Evolutionary conservation across 1,284 basidiomycete species (phyloP).

Genomic region (Athelia sp.): DNA sequence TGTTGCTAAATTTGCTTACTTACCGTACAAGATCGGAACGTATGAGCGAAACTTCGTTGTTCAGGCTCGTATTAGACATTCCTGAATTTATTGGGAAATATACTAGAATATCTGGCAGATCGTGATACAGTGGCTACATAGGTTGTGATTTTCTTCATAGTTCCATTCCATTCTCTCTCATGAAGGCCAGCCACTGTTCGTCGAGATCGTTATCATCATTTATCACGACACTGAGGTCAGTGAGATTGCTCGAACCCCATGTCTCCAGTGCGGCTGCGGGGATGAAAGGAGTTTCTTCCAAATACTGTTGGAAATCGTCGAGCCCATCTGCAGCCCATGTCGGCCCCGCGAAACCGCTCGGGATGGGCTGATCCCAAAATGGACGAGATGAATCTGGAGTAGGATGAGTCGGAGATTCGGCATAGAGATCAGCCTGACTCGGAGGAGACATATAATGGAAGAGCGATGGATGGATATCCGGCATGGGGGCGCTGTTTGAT

Average conservation of each 20-base stretch:
- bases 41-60: too few species aligned
- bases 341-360: background rate
- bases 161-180: constrained; percentile 48
- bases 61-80: too few species aligned
- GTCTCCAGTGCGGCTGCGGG: background rate
- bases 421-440: constrained; percentile 21
- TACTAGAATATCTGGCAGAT: too few species aligned
- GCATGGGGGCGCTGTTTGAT: background rate
- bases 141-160: too few species aligned
- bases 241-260: constrained; percentile 13
- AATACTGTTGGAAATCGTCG: too few species aligned
- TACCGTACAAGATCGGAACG: too few species aligned
- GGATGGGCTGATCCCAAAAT: background rate
- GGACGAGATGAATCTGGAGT: background rate
- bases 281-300: background rate
- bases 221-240: constrained; percentile 41
- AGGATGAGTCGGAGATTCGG: constrained; percentile 7
- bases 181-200: constrained; percentile 50
- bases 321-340: background rate
- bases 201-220: constrained; percentile 50
- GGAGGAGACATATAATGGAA: constrained; percentile 38
- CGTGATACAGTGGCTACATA: too few species aligned
- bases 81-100: too few species aligned
- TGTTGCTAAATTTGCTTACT: too few species aligned
- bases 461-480: constrained; percentile 48